Conservation (phyloP, 768 basidiomycete species). For the Suillus subaureus region DNA sequence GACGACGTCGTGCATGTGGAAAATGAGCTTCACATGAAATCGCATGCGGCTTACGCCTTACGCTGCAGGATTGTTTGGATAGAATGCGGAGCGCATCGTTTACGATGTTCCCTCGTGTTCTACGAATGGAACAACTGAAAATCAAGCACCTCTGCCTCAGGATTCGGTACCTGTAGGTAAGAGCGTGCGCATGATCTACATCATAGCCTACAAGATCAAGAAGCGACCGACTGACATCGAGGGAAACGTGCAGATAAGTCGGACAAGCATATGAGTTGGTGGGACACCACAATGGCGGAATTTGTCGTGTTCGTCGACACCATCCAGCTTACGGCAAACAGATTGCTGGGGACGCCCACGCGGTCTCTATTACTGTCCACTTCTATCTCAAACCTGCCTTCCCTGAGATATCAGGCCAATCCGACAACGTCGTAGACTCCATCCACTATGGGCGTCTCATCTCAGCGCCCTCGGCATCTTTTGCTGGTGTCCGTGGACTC, state of each 20-base stretch:
- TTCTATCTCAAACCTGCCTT: constrained; percentile 44
- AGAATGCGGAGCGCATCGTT: neutral
- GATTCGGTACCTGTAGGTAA: neutral
- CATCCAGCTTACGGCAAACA: constrained; percentile 34
- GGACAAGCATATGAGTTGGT: neutral
- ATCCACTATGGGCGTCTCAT: constrained; percentile 31
- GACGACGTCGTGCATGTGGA: neutral
- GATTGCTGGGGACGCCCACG: constrained; percentile 55
- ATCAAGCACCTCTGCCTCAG: neutral
- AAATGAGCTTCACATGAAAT: neutral
- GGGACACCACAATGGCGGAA: no score
- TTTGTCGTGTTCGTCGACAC: constrained; percentile 44
- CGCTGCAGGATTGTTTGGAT: neutral
- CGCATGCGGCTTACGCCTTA: neutral
- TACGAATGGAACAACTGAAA: neutral
- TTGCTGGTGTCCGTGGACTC: constrained; percentile 16
- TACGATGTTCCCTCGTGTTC: neutral
- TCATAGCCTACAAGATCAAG: neutral
- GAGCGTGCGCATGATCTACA: neutral
- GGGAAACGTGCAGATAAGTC: neutral
- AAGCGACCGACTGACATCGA: neutral
- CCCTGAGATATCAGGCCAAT: constrained; percentile 45
- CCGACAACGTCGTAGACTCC: constrained; percentile 57
- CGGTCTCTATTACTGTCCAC: constrained; percentile 46
- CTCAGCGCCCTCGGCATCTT: neutral